Evolutionary conservation across 1,284 basidiomycete genomes (phyloP).

Genomic region (Puccinia sorghi): DNA sequence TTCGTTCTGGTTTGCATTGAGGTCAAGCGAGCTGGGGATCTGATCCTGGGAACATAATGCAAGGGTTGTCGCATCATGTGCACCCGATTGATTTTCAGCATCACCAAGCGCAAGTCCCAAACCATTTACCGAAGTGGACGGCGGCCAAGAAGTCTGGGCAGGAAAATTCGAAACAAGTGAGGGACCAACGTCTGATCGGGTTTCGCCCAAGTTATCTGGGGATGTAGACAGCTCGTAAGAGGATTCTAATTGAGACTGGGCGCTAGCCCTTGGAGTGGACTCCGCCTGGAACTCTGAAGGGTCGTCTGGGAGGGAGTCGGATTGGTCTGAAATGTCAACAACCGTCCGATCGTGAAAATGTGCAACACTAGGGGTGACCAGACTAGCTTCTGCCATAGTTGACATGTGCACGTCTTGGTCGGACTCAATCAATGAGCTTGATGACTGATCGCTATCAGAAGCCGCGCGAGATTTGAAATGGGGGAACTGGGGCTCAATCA

Average conservation of each 20-base stretch:
- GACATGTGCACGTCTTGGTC: conserved; percentile 17
- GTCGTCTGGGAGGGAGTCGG: background rate
- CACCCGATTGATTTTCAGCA: background rate
- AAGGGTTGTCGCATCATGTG: background rate
- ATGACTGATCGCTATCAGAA: conserved; percentile 6
- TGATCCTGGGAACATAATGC: too few relatives aligned
- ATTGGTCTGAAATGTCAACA: background rate
- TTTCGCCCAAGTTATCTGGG: conserved; percentile 4
- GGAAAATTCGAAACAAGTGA: background rate
- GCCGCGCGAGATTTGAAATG: background rate
- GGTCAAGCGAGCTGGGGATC: background rate
- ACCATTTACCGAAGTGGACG: background rate
- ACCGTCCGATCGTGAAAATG: conserved; percentile 5
- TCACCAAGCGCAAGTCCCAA: conserved; percentile 18
- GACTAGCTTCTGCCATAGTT: conserved; percentile 30
- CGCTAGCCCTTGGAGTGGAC: conserved; percentile 26
- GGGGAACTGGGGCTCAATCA: conserved; percentile 7
- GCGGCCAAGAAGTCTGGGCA: background rate
- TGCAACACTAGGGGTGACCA: conserved; percentile 16
- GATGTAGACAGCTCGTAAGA: conserved; percentile 1
- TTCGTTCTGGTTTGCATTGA: background rate
- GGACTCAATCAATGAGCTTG: conserved; percentile 18
- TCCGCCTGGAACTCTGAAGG: conserved; percentile 13
- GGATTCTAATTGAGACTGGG: conserved; percentile 4
- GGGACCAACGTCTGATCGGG: background rate